Evolutionary conservation across 2,329 filamentous ascomycete species (phyloP).

Genomic region (Verticillium longisporum): DNA sequence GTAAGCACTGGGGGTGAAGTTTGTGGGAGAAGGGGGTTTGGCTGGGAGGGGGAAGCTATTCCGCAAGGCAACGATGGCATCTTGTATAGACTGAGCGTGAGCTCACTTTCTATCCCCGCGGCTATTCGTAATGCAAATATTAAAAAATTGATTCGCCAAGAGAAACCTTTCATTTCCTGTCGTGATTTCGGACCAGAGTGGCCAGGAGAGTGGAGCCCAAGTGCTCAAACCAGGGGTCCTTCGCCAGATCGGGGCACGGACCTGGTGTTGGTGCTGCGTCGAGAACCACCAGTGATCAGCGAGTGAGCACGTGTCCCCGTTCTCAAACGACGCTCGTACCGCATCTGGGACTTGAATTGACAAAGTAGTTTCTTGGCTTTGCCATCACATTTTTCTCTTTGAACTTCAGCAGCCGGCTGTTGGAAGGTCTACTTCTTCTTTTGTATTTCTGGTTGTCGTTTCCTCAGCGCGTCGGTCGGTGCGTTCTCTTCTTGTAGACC

Average conservation of each 20-base stretch:
- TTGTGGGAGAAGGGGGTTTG: slow-evolving; percentile 3
- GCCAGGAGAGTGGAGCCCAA: neutral
- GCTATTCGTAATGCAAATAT: slow-evolving; percentile 1
- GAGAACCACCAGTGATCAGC: neutral
- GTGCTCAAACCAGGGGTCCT: neutral
- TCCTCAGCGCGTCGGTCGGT: neutral
- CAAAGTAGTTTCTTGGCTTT: neutral
- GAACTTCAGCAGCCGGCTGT: slow-evolving; percentile 11
- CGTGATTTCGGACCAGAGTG: neutral
- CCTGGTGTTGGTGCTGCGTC: neutral
- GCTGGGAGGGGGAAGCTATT: slow-evolving; percentile 1
- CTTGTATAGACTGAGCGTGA: slow-evolving; percentile 8
- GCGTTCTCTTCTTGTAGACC: neutral
- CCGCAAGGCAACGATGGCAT: slow-evolving; percentile 14
- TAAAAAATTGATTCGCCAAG: neutral
- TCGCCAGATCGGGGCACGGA: neutral
- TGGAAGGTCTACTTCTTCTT: slow-evolving; percentile 1
- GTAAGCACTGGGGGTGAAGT: neutral
- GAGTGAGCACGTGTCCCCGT: slow-evolving; percentile 3
- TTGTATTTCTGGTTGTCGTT: neutral
- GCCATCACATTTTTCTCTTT: neutral
- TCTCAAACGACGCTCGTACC: neutral
- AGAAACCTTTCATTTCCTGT: neutral
- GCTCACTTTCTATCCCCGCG: slow-evolving; percentile 5
- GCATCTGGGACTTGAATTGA: neutral